A percentile compares a stretch with the other conserved stretches of the same genome.
phyloP scores from a whole-genome alignment of 805 yeast genomes.

The Zygosaccharomyces kombuchaensis region DNA sequence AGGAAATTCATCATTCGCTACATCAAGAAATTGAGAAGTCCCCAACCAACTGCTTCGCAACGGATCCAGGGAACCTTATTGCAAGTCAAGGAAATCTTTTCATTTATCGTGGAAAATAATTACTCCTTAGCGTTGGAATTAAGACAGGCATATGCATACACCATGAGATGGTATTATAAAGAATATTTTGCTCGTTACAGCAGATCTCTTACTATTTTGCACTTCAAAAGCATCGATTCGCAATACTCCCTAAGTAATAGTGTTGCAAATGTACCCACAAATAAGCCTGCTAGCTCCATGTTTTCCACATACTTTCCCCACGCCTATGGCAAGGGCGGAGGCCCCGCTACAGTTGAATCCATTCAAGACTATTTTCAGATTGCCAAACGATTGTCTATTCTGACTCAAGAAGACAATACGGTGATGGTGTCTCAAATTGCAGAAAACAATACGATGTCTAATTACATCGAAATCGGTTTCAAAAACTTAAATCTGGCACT shows the following conservation, averaged over 20 bases:
- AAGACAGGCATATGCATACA: constrained; percentile 72
- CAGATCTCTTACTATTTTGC: constrained; percentile 63
- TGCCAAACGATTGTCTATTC: constrained; percentile 56
- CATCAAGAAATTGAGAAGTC: constrained; percentile 60
- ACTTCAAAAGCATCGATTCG: constrained; percentile 51
- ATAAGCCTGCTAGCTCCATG: constrained; percentile 28
- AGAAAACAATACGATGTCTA: constrained; percentile 61
- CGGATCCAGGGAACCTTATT: constrained; percentile 63
- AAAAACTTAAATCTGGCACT: constrained; percentile 69
- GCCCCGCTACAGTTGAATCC: constrained; percentile 21
- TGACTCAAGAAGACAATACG: constrained; percentile 51
- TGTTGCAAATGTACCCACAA: constrained; percentile 25
- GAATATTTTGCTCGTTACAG: constrained; percentile 73
- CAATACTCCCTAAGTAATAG: constrained; percentile 51
- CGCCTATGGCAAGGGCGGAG: constrained; percentile 14
- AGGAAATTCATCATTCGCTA: constrained; percentile 62
- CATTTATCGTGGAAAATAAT: constrained; percentile 52
- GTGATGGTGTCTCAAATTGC: constrained; percentile 83
- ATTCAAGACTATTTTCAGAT: constrained; percentile 54
- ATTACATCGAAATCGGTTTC: constrained; percentile 71
- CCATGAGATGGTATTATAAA: constrained; percentile 91
- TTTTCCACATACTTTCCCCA: constrained; percentile 26
- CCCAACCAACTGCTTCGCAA: constrained; percentile 66
- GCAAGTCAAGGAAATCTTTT: constrained; percentile 55
- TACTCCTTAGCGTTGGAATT: constrained; percentile 66